Percentiles rank a stretch among this genome's conserved stretches.
phyloP scores from a whole-genome alignment of 2,329 filamentous ascomycete genomes.

The Colletotrichum kahawae region DNA sequence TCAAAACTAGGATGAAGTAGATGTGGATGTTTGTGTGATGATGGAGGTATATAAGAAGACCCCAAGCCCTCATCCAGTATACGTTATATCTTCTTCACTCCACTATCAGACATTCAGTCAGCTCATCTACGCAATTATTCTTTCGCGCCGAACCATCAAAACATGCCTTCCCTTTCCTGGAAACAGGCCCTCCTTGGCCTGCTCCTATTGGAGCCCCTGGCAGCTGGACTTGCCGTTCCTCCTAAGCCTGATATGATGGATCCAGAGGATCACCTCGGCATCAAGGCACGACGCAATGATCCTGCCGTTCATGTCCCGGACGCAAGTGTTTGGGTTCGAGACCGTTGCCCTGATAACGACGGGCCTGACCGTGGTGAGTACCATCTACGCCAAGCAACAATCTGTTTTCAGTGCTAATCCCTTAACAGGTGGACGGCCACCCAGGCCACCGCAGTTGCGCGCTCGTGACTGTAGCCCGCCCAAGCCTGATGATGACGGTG shows the following conservation, averaged over 20 bases:
- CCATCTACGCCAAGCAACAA: not conserved
- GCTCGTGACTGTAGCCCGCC: not conserved
- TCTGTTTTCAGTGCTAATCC: not conserved
- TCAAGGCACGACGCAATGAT: not conserved
- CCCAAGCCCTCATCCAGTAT: not conserved
- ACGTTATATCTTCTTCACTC: accelerated
- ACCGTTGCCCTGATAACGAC: not conserved
- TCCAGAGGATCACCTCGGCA: not conserved
- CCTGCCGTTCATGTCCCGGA: not conserved
- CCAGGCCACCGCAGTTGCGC: not conserved
- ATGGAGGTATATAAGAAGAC: not conserved
- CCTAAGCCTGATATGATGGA: not conserved
- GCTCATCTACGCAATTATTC: not conserved
- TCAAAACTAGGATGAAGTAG: not conserved
- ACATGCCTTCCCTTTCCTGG: not conserved
- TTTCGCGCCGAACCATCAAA: not conserved
- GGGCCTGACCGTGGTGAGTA: not conserved
- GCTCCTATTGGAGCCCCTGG: not conserved
- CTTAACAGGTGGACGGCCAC: not conserved
- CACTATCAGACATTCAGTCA: not conserved
- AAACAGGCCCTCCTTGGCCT: not conserved
- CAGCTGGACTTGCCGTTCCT: not conserved
- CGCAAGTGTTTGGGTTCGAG: not conserved
- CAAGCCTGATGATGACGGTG: not conserved
- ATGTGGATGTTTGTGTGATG: not conserved